Evolutionary conservation across 352 stramenopile genomes (phyloP).

Genomic region (Aphanomyces astaci): DNA sequence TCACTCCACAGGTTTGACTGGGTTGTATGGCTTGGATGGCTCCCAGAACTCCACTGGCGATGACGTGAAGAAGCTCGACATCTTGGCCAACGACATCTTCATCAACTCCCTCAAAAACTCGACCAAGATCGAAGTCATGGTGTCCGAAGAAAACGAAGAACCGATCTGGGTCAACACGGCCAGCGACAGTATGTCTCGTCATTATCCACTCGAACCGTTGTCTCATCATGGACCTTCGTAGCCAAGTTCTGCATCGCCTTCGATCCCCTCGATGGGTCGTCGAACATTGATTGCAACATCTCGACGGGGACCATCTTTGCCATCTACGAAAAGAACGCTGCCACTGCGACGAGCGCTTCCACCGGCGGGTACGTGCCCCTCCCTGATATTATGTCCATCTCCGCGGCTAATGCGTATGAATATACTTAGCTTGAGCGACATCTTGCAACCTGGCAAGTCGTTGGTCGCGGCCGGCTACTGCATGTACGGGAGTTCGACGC

Average conservation of each 20-base stretch:
- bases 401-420: slow-evolving; percentile 20
- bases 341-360: too few relatives aligned
- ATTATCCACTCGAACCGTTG: neutral
- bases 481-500: slow-evolving; percentile 97
- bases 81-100: slow-evolving; percentile 98
- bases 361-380: slow-evolving; percentile 38
- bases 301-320: slow-evolving; percentile 98
- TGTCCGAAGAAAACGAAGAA: slow-evolving; percentile 97
- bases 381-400: too few relatives aligned
- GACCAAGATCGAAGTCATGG: slow-evolving; percentile 95
- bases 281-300: slow-evolving; percentile 99
- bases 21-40: slow-evolving; percentile 93
- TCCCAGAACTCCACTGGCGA: slow-evolving; percentile 96
- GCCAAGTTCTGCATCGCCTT: slow-evolving; percentile 97
- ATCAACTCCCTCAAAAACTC: slow-evolving; percentile 96
- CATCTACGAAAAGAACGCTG: slow-evolving; percentile 92
- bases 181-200: slow-evolving; percentile 33
- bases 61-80: slow-evolving; percentile 98
- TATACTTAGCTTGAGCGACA: slow-evolving; percentile 72
- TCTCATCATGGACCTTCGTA: slow-evolving; percentile 24
- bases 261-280: slow-evolving; percentile 97
- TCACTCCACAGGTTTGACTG: slow-evolving; percentile 41
- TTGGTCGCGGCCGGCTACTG: slow-evolving; percentile 97
- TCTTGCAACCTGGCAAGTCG: slow-evolving; percentile 90
- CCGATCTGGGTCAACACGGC: slow-evolving; percentile 89